phyloP scores from a whole-genome alignment of 2,329 filamentous ascomycete genomes.

The Ophiostoma ulmi region DNA sequence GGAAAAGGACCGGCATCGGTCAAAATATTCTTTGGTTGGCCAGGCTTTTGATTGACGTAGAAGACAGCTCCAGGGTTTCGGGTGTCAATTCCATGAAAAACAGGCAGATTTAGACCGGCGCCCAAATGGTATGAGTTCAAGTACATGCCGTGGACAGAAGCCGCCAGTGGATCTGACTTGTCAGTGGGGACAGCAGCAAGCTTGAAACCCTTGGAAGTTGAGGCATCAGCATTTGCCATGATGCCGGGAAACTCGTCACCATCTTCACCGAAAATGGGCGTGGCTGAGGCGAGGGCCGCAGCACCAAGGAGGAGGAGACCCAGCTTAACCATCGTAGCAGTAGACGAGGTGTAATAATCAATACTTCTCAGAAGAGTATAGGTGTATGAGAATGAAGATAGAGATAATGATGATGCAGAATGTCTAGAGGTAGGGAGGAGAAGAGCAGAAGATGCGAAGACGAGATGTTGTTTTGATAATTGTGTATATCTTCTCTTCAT shows the following conservation, averaged over 20 bases:
- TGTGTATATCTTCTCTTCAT: background rate
- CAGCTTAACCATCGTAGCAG: background rate
- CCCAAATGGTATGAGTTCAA: constrained; percentile 38
- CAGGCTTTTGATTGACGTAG: constrained; percentile 43
- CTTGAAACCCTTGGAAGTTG: background rate
- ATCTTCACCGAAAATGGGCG: background rate
- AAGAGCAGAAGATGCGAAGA: background rate
- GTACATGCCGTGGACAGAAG: background rate
- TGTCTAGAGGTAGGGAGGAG: background rate
- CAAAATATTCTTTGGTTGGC: constrained; percentile 37
- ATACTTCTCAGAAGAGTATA: background rate
- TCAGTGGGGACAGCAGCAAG: background rate
- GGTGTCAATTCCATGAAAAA: constrained; percentile 31
- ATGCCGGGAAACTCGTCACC: background rate
- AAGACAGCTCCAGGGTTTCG: constrained; percentile 36
- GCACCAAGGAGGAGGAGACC: constrained; percentile 6
- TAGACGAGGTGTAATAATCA: background rate
- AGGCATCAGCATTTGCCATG: background rate
- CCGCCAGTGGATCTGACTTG: background rate
- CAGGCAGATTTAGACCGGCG: constrained; percentile 39
- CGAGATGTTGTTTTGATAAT: background rate
- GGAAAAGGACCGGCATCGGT: constrained; percentile 40
- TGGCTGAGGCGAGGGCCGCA: constrained; percentile 8
- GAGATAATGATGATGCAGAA: background rate
- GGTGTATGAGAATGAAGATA: background rate